phyloP scores from a whole-genome alignment of 768 basidiomycete genomes.

The Lyophyllum atratum region DNA sequence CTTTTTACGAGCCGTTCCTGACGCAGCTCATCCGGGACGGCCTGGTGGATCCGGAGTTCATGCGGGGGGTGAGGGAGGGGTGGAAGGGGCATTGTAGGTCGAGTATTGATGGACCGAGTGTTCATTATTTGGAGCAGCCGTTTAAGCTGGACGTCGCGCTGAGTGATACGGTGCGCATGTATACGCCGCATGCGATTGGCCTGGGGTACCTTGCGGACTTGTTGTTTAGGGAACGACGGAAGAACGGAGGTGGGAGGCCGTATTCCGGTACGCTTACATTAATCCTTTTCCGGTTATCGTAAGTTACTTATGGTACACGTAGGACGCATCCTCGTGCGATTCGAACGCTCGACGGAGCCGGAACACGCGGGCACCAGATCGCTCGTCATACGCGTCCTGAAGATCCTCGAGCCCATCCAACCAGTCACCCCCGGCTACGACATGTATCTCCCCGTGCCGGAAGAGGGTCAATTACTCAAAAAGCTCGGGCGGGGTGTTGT shows the following conservation, averaged over 20 bases:
- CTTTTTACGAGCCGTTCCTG: not conserved
- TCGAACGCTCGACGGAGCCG: constrained; percentile 13
- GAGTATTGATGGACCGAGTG: not conserved
- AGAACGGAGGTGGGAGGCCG: no score
- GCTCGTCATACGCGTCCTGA: constrained; percentile 31
- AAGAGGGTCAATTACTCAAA: not conserved
- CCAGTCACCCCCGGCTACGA: constrained; percentile 13
- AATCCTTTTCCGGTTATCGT: constrained; percentile 4
- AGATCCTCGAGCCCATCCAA: constrained; percentile 13
- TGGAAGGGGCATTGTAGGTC: no score
- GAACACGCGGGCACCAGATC: constrained; percentile 28
- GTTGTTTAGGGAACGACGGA: no score
- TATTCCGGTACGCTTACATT: no score
- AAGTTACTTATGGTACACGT: not conserved
- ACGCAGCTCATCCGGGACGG: not conserved
- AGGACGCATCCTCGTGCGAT: constrained; percentile 5
- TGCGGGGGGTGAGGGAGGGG: not conserved
- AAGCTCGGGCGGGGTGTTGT: not conserved
- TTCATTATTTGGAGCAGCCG: constrained; percentile 8
- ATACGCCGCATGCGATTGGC: not conserved
- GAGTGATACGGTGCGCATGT: not conserved
- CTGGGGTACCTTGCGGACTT: no score
- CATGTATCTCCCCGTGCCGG: not conserved
- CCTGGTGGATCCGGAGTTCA: not conserved
- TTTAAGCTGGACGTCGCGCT: not conserved